A percentile compares a stretch with the other conserved stretches of the same genome.
These are phyloP conservation scores for Myriosclerotinia duriaeana DNA, from an alignment of 2,329 filamentous ascomycete species.

Conservation along the genomic window DNA sequence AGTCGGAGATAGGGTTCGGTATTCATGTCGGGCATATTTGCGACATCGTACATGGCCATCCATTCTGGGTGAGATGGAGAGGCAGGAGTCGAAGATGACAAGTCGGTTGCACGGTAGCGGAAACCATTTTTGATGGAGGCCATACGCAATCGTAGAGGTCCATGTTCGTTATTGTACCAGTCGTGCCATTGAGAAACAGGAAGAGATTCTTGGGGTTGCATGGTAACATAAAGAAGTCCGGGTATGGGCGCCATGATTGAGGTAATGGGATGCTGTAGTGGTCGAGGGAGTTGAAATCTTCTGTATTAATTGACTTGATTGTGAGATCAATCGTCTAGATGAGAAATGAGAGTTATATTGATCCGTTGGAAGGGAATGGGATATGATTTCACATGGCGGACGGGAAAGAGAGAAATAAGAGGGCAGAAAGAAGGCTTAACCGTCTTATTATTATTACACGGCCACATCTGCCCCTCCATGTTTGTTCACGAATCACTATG, in stretches of 20 bases:
- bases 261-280: background rate
- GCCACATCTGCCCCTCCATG: slow-evolving; percentile 20
- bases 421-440: slow-evolving; percentile 26
- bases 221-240: slow-evolving; percentile 81
- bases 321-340: background rate
- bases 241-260: slow-evolving; percentile 39
- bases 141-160: slow-evolving; percentile 74
- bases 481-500: background rate
- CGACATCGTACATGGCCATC: slow-evolving; percentile 80
- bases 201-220: slow-evolving; percentile 71
- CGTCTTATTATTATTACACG: slow-evolving; percentile 7
- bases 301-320: background rate
- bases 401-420: background rate
- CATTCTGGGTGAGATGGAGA: slow-evolving; percentile 58
- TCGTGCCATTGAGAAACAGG: slow-evolving; percentile 72
- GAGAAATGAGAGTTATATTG: background rate
- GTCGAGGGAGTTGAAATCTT: background rate
- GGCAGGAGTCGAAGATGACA: slow-evolving; percentile 35
- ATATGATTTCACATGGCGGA: background rate
- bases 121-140: slow-evolving; percentile 75
- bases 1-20: slow-evolving; percentile 68
- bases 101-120: slow-evolving; percentile 69
- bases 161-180: slow-evolving; percentile 94
- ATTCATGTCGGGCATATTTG: slow-evolving; percentile 68
- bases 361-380: background rate